phyloP scores from a whole-genome alignment of 257 asterid genomes.

The Gardenia jasminoides region DNA sequence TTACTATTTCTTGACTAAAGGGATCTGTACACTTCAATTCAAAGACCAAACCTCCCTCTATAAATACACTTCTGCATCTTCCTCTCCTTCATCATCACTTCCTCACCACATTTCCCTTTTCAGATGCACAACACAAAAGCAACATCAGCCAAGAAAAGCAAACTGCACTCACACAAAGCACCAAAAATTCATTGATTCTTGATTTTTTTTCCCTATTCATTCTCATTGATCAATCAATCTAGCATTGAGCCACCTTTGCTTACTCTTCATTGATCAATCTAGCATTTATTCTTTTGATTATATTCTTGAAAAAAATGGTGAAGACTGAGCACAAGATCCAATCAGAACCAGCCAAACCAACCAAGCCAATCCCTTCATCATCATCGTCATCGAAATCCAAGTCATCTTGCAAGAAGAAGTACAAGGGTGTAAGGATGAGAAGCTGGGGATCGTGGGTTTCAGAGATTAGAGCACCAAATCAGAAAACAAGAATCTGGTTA shows the following conservation, averaged over 20 bases:
- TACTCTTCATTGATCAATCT: neutral
- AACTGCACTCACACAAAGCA: neutral
- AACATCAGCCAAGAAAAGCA: neutral
- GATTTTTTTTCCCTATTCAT: neutral
- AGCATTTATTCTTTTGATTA: neutral
- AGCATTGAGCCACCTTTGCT: neutral
- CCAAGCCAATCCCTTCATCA: slow-evolving; percentile 11
- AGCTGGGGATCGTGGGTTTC: slow-evolving; percentile 96
- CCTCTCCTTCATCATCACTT: slow-evolving; percentile 24
- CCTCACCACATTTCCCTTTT: slow-evolving; percentile 13
- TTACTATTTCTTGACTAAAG: slow-evolving; percentile 46
- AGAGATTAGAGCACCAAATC: slow-evolving; percentile 93
- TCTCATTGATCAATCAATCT: neutral
- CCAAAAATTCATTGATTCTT: neutral
- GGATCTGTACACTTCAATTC: slow-evolving; percentile 19
- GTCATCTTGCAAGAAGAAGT: slow-evolving; percentile 54
- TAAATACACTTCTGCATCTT: slow-evolving; percentile 16
- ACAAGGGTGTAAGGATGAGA: slow-evolving; percentile 96
- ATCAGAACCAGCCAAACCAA: slow-evolving; percentile 10
- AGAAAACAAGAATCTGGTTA: slow-evolving; percentile 86
- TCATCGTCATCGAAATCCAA: slow-evolving; percentile 12
- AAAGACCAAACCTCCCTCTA: slow-evolving; percentile 9
- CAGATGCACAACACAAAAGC: slow-evolving; percentile 3
- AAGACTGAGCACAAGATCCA: slow-evolving; percentile 41
- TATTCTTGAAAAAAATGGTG: slow-evolving; percentile 50